Evolutionary conservation across 2,329 filamentous ascomycete genomes (phyloP).

Genomic region (Purpureocillium lavendulum): DNA sequence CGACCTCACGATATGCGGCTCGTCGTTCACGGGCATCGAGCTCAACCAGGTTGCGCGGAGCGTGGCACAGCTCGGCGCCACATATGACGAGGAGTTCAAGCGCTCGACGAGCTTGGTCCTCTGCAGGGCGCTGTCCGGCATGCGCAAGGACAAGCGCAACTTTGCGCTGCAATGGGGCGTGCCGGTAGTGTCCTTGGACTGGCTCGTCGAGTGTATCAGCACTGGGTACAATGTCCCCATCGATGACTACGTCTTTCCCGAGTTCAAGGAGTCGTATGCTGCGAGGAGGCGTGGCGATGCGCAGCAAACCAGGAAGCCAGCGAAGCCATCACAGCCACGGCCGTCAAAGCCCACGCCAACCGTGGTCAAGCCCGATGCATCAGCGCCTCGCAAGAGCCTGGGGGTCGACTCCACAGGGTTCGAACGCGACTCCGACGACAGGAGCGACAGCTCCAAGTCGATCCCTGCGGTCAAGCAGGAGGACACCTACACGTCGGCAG

Average conservation of each 20-base stretch:
- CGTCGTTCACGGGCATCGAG: constrained; percentile 77
- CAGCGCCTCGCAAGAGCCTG: too few relatives aligned
- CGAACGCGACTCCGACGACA: constrained; percentile 19
- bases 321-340: constrained; percentile 3
- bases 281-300: constrained; percentile 12
- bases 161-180: constrained; percentile 69
- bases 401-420: constrained; percentile 33
- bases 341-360: background rate
- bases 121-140: constrained; percentile 49
- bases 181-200: constrained; percentile 71
- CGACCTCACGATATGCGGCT: constrained; percentile 66
- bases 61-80: constrained; percentile 68
- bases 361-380: too few relatives aligned
- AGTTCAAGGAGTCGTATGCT: constrained; percentile 24
- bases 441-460: constrained; percentile 3
- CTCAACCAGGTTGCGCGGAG: constrained; percentile 76
- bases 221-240: constrained; percentile 40
- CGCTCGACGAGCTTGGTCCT: constrained; percentile 67
- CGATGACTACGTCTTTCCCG: constrained; percentile 37
- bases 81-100: constrained; percentile 71
- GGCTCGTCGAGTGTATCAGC: constrained; percentile 77
- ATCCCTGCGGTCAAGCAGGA: constrained; percentile 4
- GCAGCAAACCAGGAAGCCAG: background rate
- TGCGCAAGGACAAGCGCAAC: constrained; percentile 68
- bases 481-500: constrained; percentile 22